phyloP scores from a whole-genome alignment of 441 rosid genomes.

The Cnidoscolus chayamansa region DNA sequence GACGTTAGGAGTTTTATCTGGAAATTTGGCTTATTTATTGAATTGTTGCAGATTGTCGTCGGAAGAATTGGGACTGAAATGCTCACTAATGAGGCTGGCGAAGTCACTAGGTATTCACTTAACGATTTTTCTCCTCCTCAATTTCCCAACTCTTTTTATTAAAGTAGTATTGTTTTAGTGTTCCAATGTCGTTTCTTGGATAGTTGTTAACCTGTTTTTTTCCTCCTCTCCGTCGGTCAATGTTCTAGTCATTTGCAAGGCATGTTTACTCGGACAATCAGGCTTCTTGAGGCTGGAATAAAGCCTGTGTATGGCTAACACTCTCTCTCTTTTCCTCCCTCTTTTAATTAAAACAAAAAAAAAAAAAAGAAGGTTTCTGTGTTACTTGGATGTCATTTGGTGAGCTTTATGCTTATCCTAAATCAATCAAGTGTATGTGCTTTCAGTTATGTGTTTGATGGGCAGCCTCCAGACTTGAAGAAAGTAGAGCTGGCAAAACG shows the following conservation, averaged over 20 bases:
- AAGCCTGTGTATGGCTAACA: constrained; percentile 65
- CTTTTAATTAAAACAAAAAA: background rate
- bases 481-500: constrained; percentile 94
- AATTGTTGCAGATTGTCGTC: constrained; percentile 65
- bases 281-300: constrained; percentile 95
- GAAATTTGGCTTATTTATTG: constrained; percentile 10
- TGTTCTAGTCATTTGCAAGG: constrained; percentile 82
- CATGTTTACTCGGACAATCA: constrained; percentile 85
- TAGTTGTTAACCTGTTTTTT: constrained; percentile 19
- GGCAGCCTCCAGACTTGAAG: constrained; percentile 88
- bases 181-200: background rate
- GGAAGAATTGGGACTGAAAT: constrained; percentile 87
- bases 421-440: constrained; percentile 13
- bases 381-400: constrained; percentile 5
- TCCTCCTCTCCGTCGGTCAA: constrained; percentile 4
- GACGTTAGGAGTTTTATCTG: background rate
- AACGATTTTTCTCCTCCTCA: background rate
- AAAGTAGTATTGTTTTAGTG: background rate
- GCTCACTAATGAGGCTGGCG: constrained; percentile 93
- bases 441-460: constrained; percentile 91
- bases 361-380: background rate
- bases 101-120: constrained; percentile 72
- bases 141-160: background rate
- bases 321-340: constrained; percentile 9
- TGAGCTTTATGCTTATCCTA: constrained; percentile 4